Evolutionary conservation across 78 protist species (phyloP).

Genomic region (Dictyostelium intermedium): DNA sequence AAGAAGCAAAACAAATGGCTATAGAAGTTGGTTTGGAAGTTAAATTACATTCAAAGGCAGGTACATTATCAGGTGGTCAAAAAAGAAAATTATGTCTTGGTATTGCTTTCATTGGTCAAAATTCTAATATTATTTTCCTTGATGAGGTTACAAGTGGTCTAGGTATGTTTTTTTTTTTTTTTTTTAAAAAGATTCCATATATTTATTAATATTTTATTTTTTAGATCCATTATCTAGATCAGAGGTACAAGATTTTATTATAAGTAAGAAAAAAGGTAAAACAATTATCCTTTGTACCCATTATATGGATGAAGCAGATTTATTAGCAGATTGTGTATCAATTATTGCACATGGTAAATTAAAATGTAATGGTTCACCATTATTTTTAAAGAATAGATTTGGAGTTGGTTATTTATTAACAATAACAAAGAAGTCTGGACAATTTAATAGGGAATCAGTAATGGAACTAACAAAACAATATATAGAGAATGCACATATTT

Average conservation of each 20-base stretch:
- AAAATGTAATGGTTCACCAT: constrained; percentile 79
- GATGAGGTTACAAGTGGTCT: constrained; percentile 27
- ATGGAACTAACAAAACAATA: background rate
- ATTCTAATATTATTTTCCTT: constrained; percentile 64
- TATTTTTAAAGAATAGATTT: constrained; percentile 85
- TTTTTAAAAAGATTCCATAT: no score
- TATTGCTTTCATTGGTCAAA: constrained; percentile 83
- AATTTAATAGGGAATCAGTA: background rate
- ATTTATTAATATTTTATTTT: no score
- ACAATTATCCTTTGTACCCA: constrained; percentile 91
- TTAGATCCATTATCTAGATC: constrained; percentile 84
- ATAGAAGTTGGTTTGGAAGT: constrained; percentile 34
- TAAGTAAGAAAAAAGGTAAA: constrained; percentile 40
- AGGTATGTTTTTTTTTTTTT: no score
- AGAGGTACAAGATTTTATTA: constrained; percentile 86
- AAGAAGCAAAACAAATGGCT: constrained; percentile 26
- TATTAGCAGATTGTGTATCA: constrained; percentile 92
- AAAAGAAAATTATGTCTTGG: constrained; percentile 87
- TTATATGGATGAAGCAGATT: constrained; percentile 97
- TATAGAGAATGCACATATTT: background rate
- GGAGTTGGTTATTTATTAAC: constrained; percentile 93
- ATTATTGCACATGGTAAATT: constrained; percentile 92
- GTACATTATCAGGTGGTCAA: constrained; percentile 87
- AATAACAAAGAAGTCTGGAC: background rate
- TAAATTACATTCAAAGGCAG: constrained; percentile 18